Base-by-base conservation (phyloP, 371 early-diverging fungal genomes). In the Nosema muscidifuracis region DNA sequence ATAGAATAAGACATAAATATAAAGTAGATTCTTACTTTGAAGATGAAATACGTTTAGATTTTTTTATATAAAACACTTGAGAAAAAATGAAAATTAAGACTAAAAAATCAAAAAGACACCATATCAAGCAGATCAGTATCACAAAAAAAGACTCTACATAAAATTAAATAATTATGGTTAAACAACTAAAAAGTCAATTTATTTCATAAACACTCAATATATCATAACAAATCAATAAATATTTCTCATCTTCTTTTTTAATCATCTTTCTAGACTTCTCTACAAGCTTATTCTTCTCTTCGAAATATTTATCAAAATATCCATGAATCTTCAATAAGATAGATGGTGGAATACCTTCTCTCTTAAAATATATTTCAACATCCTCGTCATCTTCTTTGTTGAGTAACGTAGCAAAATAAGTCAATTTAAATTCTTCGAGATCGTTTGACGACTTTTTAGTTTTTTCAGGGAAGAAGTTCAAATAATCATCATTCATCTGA, bases 391-490 rank as follows among this genome's bases (percentile, higher is more conserved):
- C 7, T 20, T 47, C 47, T 20, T 47, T 47, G 6, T n/a, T n/a
- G 4, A 47, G n/a, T 47, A 10, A 10, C 4, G 53, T 26, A 38
- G 67, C 56, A 75, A 93, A 85, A 94, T 95, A 95, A 34, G 91
- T 90, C 83, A 95, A 94, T 86, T 95, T 95, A 88, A 92, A 93
- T 81, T 94, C 95, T 84, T 91, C 87, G 60, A 95, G 93, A 82
- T 95, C 96, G 31, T 94, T 95, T 58, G 93, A 94, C 75, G 94
- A 90, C 86, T 95, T 95, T 79, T 94, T 94, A 79, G 92, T 93
- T 31, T 89, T 85, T 67, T 86, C 88, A 9, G 94, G 93, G 31
- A 63, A 55, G 22, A 74, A 74, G 51, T 74, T 69, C 33, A 74
- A 33, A 57, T 68, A 74, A 64, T 74, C 75, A 33, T 87, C 85